Conservation (phyloP, 495 filamentous ascomycete species). For the Aspergillus conjunctus region DNA sequence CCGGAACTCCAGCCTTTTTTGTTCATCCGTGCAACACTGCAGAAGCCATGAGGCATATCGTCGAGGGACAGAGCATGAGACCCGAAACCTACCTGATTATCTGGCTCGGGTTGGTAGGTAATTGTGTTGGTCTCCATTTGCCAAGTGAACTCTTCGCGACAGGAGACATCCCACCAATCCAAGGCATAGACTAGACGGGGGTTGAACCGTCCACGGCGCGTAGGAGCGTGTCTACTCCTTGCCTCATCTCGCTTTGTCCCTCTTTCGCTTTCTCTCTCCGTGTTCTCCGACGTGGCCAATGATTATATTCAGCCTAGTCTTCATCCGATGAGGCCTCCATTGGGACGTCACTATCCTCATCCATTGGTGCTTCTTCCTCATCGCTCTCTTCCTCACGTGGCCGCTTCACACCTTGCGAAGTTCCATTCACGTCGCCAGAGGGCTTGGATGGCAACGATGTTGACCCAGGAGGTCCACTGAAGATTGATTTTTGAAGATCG, state of each 20-base stretch:
- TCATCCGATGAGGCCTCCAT: slow-evolving; percentile 59
- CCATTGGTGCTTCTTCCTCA: slow-evolving; percentile 72
- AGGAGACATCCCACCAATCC: slow-evolving; percentile 21
- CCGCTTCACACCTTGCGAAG: slow-evolving; percentile 57
- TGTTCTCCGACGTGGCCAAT: slow-evolving; percentile 2
- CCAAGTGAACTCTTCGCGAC: slow-evolving; percentile 52
- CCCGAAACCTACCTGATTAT: slow-evolving; percentile 71
- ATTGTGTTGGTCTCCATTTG: slow-evolving; percentile 70
- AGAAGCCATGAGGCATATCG: slow-evolving; percentile 64
- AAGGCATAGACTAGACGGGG: slow-evolving; percentile 10
- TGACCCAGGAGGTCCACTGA: slow-evolving; percentile 63
- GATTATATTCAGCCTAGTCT: slow-evolving; percentile 35
- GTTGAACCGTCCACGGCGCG: slow-evolving; percentile 18
- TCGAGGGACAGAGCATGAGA: slow-evolving; percentile 50
- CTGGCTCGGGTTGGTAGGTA: slow-evolving; percentile 79
- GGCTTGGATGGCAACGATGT: slow-evolving; percentile 45
- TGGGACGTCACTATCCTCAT: slow-evolving; percentile 63
- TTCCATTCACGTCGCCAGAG: slow-evolving; percentile 39
- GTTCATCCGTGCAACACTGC: slow-evolving; percentile 86
- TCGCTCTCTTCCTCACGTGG: slow-evolving; percentile 71
- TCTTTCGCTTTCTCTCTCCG: slow-evolving; percentile 5
- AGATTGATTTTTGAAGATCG: slow-evolving; percentile 80
- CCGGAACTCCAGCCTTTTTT: slow-evolving; percentile 73
- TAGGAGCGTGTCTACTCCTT: background rate
- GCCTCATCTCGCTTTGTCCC: background rate